Evolutionary conservation across 1,139 yeast species (phyloP), one percentile per base, ranked within the genome.

Genomic region (Kodamaea sp.): DNA sequence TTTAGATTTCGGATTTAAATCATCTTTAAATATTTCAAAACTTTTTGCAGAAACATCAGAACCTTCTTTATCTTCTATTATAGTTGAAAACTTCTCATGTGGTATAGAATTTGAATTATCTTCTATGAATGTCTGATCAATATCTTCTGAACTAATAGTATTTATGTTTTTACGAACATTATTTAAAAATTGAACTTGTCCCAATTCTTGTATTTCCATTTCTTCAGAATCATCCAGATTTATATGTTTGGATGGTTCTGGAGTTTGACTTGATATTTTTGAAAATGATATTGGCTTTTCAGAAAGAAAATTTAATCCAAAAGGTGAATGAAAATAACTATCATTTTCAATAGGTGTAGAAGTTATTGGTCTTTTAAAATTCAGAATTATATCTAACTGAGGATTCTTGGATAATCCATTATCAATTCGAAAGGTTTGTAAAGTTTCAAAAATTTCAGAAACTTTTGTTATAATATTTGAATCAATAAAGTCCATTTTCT

Each of bases 261-360:
- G 65, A 67, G 10, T 75, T 67, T 43, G 75, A 55, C 20, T 67
- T 72, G 32, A 72, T 63, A 20, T 77, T 54, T 43, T 65, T 33
- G 31, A 30, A n/a, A 25, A 8, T 24, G 35, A 32, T n/a, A 32
- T 32, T 24, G 25, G 25, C 36, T 27, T 29, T 24, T 20, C 36
- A 10, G 10, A 36, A 36, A 9, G 39, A 32, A 36, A 31, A 24
- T 8, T 35, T 32, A 20, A 11, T 36, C 38, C 30, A 24, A 31
- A 32, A 9, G 40, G 37, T 9, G 40, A 32, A 12, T 36, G 31
- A 32, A 39, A 39, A 31, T 33, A 37, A 25, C 30, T 26, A 6
- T 27, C 30, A 20, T 29, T 15, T 30, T 50, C 52, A 7, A 53
- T 44, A 1, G 62, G 62, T 0, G 62, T 57, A 7, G 62, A 57